A percentile compares a stretch with the other conserved stretches of the same genome.
Conservation (phyloP, 352 stramenopile genomes). For the Pythium pyrilobum region DNA sequence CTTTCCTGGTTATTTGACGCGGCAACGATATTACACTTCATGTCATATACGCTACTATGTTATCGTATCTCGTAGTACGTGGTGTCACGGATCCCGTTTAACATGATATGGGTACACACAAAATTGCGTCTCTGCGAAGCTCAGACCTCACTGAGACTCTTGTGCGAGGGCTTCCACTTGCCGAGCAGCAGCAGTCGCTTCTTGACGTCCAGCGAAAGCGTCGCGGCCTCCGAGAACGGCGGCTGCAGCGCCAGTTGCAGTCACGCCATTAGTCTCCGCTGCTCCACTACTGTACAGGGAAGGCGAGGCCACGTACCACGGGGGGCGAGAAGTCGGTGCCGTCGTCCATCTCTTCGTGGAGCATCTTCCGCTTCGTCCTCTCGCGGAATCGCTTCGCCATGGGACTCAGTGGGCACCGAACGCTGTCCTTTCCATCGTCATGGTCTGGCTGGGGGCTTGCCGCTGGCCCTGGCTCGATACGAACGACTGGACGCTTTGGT, state of each 20-base stretch:
- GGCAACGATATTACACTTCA: too few relatives aligned
- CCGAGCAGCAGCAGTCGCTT: constrained; percentile 51
- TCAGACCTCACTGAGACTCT: constrained; percentile 7
- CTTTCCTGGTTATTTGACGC: too few relatives aligned
- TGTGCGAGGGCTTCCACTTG: constrained; percentile 33
- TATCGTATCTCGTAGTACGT: too few relatives aligned
- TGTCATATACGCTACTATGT: too few relatives aligned
- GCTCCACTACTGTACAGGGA: neutral
- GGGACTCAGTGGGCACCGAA: constrained; percentile 37
- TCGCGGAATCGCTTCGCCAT: constrained; percentile 46
- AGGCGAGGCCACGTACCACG: neutral
- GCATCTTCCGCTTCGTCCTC: constrained; percentile 12
- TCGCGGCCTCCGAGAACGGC: constrained; percentile 33
- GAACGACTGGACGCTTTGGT: neutral
- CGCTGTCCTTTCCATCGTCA: constrained; percentile 12
- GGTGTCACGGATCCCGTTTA: too few relatives aligned
- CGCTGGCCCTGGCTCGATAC: too few relatives aligned
- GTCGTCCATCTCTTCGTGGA: neutral
- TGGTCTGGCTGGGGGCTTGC: neutral
- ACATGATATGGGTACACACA: constrained; percentile 17
- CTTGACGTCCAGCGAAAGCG: constrained; percentile 52
- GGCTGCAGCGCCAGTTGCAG: constrained; percentile 8
- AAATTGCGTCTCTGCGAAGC: neutral
- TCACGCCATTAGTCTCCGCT: too few relatives aligned
- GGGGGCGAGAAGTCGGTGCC: neutral